Evolutionary conservation across 306 rosid species (phyloP).

Genomic region (Cucurbita maxima): DNA sequence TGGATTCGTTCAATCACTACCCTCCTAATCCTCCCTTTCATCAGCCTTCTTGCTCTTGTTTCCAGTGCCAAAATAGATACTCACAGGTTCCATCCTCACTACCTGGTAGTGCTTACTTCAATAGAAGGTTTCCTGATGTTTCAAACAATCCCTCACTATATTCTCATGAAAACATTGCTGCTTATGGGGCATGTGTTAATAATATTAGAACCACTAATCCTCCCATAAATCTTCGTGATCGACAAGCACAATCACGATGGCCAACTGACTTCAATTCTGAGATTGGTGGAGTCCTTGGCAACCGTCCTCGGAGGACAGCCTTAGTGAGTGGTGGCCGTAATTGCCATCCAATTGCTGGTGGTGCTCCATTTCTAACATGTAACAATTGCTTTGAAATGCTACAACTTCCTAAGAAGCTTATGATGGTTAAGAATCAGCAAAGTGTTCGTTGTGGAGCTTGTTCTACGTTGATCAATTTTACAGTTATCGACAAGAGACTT

Average conservation of each 20-base stretch:
- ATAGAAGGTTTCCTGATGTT: slow-evolving; percentile 38
- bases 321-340: slow-evolving; percentile 28
- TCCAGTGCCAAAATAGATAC: slow-evolving; percentile 47
- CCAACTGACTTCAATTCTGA: slow-evolving; percentile 41
- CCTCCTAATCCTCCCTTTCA: slow-evolving; percentile 39
- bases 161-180: slow-evolving; percentile 37
- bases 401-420: slow-evolving; percentile 60
- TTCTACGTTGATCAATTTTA: slow-evolving; percentile 40
- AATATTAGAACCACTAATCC: slow-evolving; percentile 33
- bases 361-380: slow-evolving; percentile 86
- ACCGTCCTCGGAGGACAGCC: slow-evolving; percentile 39
- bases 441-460: slow-evolving; percentile 79
- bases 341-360: slow-evolving; percentile 64
- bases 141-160: slow-evolving; percentile 37
- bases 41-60: slow-evolving; percentile 70
- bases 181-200: slow-evolving; percentile 35
- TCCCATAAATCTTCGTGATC: slow-evolving; percentile 24
- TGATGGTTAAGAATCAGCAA: slow-evolving; percentile 31
- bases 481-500: slow-evolving; percentile 39
- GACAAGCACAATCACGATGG: slow-evolving; percentile 45
- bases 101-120: slow-evolving; percentile 27
- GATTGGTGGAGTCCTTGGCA: slow-evolving; percentile 21
- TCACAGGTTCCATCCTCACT: slow-evolving; percentile 33
- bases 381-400: slow-evolving; percentile 68
- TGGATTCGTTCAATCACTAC: slow-evolving; percentile 40